Evolutionary conservation across 2,329 filamentous ascomycete genomes (phyloP), one percentile per base, ranked within the genome.

Genomic region (Fusarium napiforme): DNA sequence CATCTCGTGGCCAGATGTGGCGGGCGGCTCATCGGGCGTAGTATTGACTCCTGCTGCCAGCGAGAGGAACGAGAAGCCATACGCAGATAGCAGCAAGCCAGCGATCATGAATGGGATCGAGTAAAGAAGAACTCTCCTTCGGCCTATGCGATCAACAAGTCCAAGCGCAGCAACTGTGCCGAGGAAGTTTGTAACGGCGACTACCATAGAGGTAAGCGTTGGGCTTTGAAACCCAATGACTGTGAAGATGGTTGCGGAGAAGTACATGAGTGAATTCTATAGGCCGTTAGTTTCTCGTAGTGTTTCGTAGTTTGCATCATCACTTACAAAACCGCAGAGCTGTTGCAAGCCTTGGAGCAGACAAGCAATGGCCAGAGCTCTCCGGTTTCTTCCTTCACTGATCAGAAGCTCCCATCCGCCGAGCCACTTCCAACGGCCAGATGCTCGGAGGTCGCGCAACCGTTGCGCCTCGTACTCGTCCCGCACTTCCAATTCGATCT

Each of bases 181-280:
- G 60, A 92, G 78, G 76, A 96, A 95, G 78, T 97, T 97, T 52
- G 95, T 96, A 64, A 92, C 86, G 0, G 94, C 94, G 19, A 97
- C 92, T 5, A 91, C 91, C 67, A 97, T 87, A 2, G 93, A 93
- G 3, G 93, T 94, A 56, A 96, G 87, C 0, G 93, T 96, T 9
- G 94, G 94, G 62, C 90, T 92, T 46, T 88, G 87, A 80, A 97
- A 97, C 2, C 92, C 92, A 2, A 97, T 87, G 37, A 94, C 87
- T 6, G 89, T 88, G 79, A 96, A 96, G 36, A 96, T 94, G 12
- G 93, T 95, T 8, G 93, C 93, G 1, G 93, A 94, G 79, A 94
- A 97, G 82, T 97, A 97, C 94, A 97, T 97, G 36, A 97, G 86
- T 16, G 93, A 95, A 83, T 97, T 97, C 89, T 91, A 73, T 16